Evolutionary conservation across 768 basidiomycete species (phyloP), one percentile per base, ranked within the genome.

Genomic region (Lentinula lateritia): DNA sequence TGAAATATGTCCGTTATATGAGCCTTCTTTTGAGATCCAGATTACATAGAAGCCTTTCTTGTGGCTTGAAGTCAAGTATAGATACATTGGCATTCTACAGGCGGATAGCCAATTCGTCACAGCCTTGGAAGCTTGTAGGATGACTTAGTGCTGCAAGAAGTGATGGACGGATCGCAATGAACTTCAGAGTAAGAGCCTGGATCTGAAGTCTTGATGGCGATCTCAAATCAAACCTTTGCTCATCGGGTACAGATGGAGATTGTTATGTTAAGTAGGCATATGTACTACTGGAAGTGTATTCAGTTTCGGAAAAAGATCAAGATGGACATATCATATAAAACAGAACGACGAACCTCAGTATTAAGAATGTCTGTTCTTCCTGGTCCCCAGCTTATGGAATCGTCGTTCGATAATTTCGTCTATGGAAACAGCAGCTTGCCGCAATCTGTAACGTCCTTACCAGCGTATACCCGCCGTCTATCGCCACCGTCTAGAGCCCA

Each of bases 391-490:
- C 23, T 20, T 34, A 59, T 59, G 58, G 45, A 46, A 46, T 59
- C 58, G 8, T 36, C 58, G 15, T 48, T 48, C 36, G 16, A 46
- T 59, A 12, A 28, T 41, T 48, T 48, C 35, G 34, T 50, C n/a
- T 38, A 59, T 34, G 45, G 32, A 23, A 39, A 41, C 28, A 56
- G 18, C 43, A 36, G 34, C 18, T 28, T 59, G 45, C 45, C 58
- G 15, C 58, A 59, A 39, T 59, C 58, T 36, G 58, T 59, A 32
- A 50, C 58, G 18, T 59, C 58, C 28, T 34, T 59, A 6, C 58
- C 58, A 10, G 46, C 58, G 15, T 59, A 59, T 28, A 45, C 45
- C 32, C 56, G 18, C 16, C 54, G 32, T 16, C 39, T 39, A 8
- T 38, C n/a, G 23, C n/a, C 36, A 50, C 43, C 32, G 6, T 16